Evolutionary conservation across 768 basidiomycete genomes (phyloP), one percentile per base, ranked within the genome.

Genomic region (Austroboletus festivus): DNA sequence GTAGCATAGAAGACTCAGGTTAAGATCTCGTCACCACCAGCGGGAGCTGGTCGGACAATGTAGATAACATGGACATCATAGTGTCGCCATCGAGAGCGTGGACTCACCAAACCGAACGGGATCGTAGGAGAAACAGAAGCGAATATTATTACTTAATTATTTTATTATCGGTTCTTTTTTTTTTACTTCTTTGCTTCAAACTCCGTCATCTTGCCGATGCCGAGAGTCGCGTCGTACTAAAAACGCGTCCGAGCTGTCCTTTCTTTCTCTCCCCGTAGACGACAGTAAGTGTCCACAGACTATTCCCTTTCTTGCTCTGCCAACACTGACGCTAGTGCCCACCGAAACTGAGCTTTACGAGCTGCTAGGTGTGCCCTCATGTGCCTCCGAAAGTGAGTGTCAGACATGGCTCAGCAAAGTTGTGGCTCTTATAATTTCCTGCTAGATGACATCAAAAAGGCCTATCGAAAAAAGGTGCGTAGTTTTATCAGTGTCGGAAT

Each of bases 381-480:
- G 72, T 48, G 92, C 91, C 34, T 80, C 74, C 26, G 85, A 86
- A 75, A 85, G 90, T 89, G 63, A 41, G 70, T 57, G 15, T 49
- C 38, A 42, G 20, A 28, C 37, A 18, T n/a, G 22, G 28, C 9
- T 47, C n/a, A 9, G 44, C 38, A n/a, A 44, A 7, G 24, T 4
- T 13, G 11, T 42, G 39, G 7, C 38, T 26, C 57, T 61, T 41
- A 59, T 38, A 24, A 39, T 37, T 38, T 45, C 51, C 47, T 16
- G 42, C 31, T 54, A 86, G 89, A 76, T 55, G 91, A 97, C 54
- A 91, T 97, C 59, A 94, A 93, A 71, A 90, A 89, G 63, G 93
- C 93, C 15, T 97, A 97, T 65, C 85, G 87, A 65, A 88, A 81
- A 73, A 94, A 93, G 83, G 92, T 90, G 71, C 57, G 59, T 65